Conservation (phyloP, 2,329 filamentous ascomycete genomes). For the Endothia cerciana region DNA sequence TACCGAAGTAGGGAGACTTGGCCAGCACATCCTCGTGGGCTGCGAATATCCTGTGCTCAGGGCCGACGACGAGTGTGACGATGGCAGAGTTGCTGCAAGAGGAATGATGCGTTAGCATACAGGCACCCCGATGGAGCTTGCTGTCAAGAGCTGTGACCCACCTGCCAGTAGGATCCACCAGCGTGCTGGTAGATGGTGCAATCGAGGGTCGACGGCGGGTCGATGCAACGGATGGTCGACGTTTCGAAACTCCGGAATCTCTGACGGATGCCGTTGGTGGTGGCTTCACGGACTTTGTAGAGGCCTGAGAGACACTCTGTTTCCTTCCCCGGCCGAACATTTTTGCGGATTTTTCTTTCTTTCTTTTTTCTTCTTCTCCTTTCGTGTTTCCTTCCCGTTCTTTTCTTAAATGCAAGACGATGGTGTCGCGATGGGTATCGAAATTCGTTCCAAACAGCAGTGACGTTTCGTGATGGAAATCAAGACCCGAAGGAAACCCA, state of each 20-base stretch:
- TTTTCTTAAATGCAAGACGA: background rate
- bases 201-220: slow-evolving; percentile 53
- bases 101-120: slow-evolving; percentile 10
- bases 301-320: slow-evolving; percentile 27
- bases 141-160: slow-evolving; percentile 42
- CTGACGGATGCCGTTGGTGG: slow-evolving; percentile 58
- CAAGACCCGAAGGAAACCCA: slow-evolving; percentile 26
- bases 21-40: slow-evolving; percentile 86
- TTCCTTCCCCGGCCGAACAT: slow-evolving; percentile 30
- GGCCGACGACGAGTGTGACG: slow-evolving; percentile 78
- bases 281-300: slow-evolving; percentile 52
- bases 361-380: slow-evolving; percentile 5
- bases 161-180: slow-evolving; percentile 41
- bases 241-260: slow-evolving; percentile 58
- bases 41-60: slow-evolving; percentile 83
- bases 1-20: slow-evolving; percentile 77
- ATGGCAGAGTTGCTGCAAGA: slow-evolving; percentile 65
- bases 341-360: slow-evolving; percentile 7
- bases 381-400: background rate
- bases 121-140: slow-evolving; percentile 39
- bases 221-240: slow-evolving; percentile 49
- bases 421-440: slow-evolving; percentile 15
- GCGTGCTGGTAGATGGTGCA: slow-evolving; percentile 45
- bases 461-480: slow-evolving; percentile 25
- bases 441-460: slow-evolving; percentile 16